Percentiles rank a stretch among this genome's conserved stretches.
phyloP scores from a whole-genome alignment of 2,329 filamentous ascomycete species.

The Diaporthe humulicola region DNA sequence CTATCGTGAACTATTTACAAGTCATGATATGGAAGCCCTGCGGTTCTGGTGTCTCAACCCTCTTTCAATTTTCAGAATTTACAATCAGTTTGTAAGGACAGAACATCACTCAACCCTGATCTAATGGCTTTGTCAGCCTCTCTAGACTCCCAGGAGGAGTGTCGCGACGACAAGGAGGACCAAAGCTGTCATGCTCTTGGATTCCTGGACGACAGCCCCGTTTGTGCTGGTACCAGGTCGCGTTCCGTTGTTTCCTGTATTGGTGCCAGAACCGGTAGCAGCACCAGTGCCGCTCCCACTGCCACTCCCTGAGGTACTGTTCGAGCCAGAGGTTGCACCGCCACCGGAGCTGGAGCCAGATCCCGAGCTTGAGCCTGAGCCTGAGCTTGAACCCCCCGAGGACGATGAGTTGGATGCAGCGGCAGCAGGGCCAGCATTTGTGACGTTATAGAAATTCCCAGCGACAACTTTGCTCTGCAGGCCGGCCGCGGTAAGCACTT shows the following conservation, averaged over 20 bases:
- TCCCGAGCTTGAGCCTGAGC: not conserved
- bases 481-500: constrained; percentile 49
- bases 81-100: constrained; percentile 12
- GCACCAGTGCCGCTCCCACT: not conserved
- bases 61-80: not conserved
- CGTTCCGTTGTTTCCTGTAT: not conserved
- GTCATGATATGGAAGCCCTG: not conserved
- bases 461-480: constrained; percentile 51
- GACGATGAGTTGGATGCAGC: not conserved
- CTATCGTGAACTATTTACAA: constrained; percentile 25
- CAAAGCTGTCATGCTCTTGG: constrained; percentile 27
- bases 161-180: constrained; percentile 19
- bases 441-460: constrained; percentile 55
- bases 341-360: not conserved
- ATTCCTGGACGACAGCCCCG: constrained; percentile 22
- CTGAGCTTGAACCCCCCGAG: not conserved
- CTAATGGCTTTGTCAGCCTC: not conserved
- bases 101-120: not conserved
- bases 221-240: constrained; percentile 5
- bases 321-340: not conserved
- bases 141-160: constrained; percentile 16
- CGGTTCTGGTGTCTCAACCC: not conserved
- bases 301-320: not conserved
- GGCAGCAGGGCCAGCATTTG: constrained; percentile 51
- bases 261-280: not conserved